Evolutionary conservation across 768 basidiomycete genomes (phyloP).

Genomic region (Clitopilus hobsonii): DNA sequence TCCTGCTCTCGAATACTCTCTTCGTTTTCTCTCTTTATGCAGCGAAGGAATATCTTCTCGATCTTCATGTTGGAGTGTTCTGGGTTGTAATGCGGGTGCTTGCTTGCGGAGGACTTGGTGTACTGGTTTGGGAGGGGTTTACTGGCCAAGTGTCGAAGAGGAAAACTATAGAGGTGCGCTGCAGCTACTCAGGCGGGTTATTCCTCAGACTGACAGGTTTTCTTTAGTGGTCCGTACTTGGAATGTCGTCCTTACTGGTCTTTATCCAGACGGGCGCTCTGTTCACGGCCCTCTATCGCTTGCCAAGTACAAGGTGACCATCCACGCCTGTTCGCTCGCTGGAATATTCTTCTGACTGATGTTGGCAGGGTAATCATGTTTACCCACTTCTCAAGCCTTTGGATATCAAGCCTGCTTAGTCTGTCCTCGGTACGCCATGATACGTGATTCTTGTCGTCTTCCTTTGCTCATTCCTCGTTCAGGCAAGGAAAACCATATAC

Average conservation of each 20-base stretch:
- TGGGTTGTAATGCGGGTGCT: conserved; percentile 75
- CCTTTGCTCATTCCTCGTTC: conserved; percentile 1
- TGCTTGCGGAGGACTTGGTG: conserved; percentile 65
- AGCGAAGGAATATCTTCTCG: conserved; percentile 63
- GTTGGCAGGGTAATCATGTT: conserved; percentile 61
- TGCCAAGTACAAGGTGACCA: conserved; percentile 62
- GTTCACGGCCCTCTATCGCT: conserved; percentile 62
- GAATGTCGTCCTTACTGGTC: conserved; percentile 58
- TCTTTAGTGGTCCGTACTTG: conserved; percentile 66
- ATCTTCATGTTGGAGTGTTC: conserved; percentile 64
- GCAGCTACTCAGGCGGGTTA: conserved; percentile 2
- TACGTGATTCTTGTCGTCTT: not conserved
- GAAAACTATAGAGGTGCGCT: conserved; percentile 55
- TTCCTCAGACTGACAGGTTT: conserved; percentile 2
- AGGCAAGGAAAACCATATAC: conserved; percentile 49
- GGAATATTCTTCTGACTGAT: conserved; percentile 3
- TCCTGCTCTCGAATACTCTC: conserved; percentile 57
- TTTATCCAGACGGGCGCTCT: conserved; percentile 67
- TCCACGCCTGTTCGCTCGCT: not conserved
- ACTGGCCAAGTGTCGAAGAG: conserved; percentile 51
- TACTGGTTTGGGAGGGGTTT: conserved; percentile 53
- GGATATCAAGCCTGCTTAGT: conserved; percentile 52
- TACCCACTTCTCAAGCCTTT: conserved; percentile 63
- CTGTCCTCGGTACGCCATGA: conserved; percentile 39
- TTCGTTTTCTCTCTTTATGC: conserved; percentile 60